Percentiles rank a stretch among this genome's conserved stretches.
Conservation (phyloP, 2,329 filamentous ascomycete species). For the Arthrobotrys iridis region DNA sequence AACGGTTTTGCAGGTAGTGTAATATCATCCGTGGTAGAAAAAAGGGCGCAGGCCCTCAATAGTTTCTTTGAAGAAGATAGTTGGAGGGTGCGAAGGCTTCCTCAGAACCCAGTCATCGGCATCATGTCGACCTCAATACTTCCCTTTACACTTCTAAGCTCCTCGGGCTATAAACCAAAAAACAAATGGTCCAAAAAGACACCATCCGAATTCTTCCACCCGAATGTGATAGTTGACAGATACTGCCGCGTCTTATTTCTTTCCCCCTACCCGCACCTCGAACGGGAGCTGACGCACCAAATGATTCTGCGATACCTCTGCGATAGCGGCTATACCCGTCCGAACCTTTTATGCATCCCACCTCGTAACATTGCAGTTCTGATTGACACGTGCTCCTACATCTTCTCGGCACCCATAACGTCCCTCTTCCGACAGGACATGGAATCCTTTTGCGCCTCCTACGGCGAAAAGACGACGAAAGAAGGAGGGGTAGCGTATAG, state of each 20-base stretch:
- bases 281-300: background rate
- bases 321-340: background rate
- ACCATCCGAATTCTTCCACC: slow-evolving; percentile 16
- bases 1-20: background rate
- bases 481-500: slow-evolving; percentile 2
- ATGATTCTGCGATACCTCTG: background rate
- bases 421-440: background rate
- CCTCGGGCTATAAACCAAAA: background rate
- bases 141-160: background rate
- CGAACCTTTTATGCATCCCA: background rate
- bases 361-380: slow-evolving; percentile 22
- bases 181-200: background rate
- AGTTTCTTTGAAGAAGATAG: no score
- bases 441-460: background rate
- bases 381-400: slow-evolving; percentile 9
- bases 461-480: background rate
- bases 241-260: background rate
- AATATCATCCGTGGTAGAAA: background rate
- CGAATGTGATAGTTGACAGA: background rate
- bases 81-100: no score
- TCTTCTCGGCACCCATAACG: background rate
- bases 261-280: background rate
- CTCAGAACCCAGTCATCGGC: background rate
- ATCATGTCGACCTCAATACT: background rate
- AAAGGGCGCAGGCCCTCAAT: background rate